Base-by-base conservation (phyloP, 1,139 yeast species). In the Yamadazyma diospyri region DNA sequence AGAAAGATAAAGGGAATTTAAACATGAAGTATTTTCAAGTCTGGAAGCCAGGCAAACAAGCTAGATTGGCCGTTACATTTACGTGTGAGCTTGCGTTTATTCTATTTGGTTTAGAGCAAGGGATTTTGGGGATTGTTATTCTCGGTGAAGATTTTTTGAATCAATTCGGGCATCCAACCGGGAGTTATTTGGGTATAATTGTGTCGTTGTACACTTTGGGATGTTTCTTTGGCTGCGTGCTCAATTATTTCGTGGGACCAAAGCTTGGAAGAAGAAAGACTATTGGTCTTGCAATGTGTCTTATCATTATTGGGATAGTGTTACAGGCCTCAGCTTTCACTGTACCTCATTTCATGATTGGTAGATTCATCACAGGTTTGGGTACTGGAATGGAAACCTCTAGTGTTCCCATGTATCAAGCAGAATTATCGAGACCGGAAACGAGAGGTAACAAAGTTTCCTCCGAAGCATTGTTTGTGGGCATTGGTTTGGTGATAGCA, bases 331-430 rank as follows among this genome's bases (percentile, higher is more conserved):
- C 71, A 5, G 44, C 62, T 5, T 40, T 39, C 5, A 25, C 45
- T 28, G 48, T 50, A 4, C 55, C 58, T 38, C 78, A 75, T 37
- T 58, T 69, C 39, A 55, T 70, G 45, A 47, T 72, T 39, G 89
- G 89, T 6, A 64, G 92, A 46, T 70, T 78, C 37, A 61, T 80
- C 26, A 74, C 85, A 15, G 92, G 92, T 16, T 55, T 79, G 37
- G 84, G 84, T 48, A 82, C 81, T 37, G 89, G 89, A 43, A 69
- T 73, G 32, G 73, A 81, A 23, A 71, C 88, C 13, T 81, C 82
- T 19, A 60, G 77, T 31, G 72, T 77, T 30, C 86, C 88, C 19
- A 61, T 81, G 59, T 80, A 79, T 53, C 79, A 79, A 59, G 71
- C 83, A 36, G 89, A 82, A 59, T 65, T 79, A 36, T 71, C 87